Evolutionary conservation across 495 filamentous ascomycete species (phyloP).

Genomic region (Podospora conica): DNA sequence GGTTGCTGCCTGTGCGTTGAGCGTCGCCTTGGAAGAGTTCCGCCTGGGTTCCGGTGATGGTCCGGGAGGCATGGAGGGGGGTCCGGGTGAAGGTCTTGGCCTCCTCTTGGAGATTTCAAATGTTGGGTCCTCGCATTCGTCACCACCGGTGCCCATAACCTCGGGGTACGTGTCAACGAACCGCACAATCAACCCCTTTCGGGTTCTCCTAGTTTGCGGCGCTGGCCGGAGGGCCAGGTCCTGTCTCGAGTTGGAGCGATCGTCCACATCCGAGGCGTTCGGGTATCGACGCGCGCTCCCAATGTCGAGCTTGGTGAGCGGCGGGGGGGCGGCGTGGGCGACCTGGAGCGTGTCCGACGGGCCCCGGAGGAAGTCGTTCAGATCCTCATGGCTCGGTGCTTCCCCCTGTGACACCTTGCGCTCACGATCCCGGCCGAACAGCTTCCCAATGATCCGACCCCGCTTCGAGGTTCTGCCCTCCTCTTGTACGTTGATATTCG

Average conservation of each 20-base stretch:
- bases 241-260: conserved; percentile 21
- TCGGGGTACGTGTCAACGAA: conserved; percentile 64
- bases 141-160: conserved; percentile 80
- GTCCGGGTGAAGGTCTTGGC: conserved; percentile 31
- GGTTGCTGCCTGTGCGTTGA: conserved; percentile 20
- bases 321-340: conserved; percentile 33
- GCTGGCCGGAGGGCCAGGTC: conserved; percentile 25
- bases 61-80: conserved; percentile 21
- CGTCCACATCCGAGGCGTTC: conserved; percentile 33
- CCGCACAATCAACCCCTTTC: conserved; percentile 61
- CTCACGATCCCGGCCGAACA: conserved; percentile 36
- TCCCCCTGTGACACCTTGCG: conserved; percentile 38
- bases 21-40: conserved; percentile 16
- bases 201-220: conserved; percentile 29
- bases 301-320: conserved; percentile 43
- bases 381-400: conserved; percentile 27
- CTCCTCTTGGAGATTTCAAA: conserved; percentile 58
- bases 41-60: conserved; percentile 15
- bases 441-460: conserved; percentile 45
- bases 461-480: conserved; percentile 33
- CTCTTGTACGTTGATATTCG: conserved; percentile 27
- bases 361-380: conserved; percentile 42
- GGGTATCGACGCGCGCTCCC: conserved; percentile 40
- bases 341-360: conserved; percentile 37
- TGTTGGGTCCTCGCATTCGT: conserved; percentile 65